Percentiles rank a stretch among this genome's conserved stretches.
phyloP scores from a whole-genome alignment of 1,284 basidiomycete genomes.

The Hortiboletus rubellus region DNA sequence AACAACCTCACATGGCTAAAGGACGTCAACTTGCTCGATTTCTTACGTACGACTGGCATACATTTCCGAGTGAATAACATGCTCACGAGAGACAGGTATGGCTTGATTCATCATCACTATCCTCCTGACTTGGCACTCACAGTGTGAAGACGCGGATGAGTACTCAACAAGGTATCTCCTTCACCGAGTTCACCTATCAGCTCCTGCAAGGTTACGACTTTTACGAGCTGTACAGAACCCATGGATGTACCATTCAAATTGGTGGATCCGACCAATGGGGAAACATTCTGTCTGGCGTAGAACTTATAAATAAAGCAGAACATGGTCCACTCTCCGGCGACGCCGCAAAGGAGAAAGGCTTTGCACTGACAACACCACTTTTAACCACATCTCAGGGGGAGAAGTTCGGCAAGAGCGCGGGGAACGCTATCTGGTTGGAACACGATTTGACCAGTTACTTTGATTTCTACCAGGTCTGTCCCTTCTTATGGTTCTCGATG shows the following conservation, averaged over 20 bases:
- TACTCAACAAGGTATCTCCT: slow-evolving; percentile 84
- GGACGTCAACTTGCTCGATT: slow-evolving; percentile 76
- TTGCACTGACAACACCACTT: slow-evolving; percentile 92
- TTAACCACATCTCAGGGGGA: slow-evolving; percentile 87
- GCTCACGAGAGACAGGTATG: slow-evolving; percentile 88
- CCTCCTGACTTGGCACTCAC: slow-evolving; percentile 9
- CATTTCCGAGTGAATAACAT: slow-evolving; percentile 86
- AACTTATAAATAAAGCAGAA: slow-evolving; percentile 64
- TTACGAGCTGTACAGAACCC: slow-evolving; percentile 67
- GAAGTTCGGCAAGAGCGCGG: slow-evolving; percentile 97
- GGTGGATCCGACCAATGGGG: slow-evolving; percentile 99
- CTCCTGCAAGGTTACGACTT: slow-evolving; percentile 98
- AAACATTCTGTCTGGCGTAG: slow-evolving; percentile 93
- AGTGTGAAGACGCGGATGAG: slow-evolving; percentile 86
- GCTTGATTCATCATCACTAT: neutral
- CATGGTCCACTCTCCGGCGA: slow-evolving; percentile 33
- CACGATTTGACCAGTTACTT: slow-evolving; percentile 73
- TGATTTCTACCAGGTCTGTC: slow-evolving; percentile 87
- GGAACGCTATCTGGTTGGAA: slow-evolving; percentile 94
- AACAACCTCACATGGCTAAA: slow-evolving; percentile 90
- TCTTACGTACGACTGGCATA: slow-evolving; percentile 81
- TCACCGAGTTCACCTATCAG: slow-evolving; percentile 98
- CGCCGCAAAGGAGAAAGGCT: slow-evolving; percentile 52
- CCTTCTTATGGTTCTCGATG: neutral
- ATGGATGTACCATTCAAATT: slow-evolving; percentile 83